Evolutionary conservation across 1,139 yeast species (phyloP), one percentile per base, ranked within the genome.

Genomic region (Hyphopichia wangnamkhiaoensis): DNA sequence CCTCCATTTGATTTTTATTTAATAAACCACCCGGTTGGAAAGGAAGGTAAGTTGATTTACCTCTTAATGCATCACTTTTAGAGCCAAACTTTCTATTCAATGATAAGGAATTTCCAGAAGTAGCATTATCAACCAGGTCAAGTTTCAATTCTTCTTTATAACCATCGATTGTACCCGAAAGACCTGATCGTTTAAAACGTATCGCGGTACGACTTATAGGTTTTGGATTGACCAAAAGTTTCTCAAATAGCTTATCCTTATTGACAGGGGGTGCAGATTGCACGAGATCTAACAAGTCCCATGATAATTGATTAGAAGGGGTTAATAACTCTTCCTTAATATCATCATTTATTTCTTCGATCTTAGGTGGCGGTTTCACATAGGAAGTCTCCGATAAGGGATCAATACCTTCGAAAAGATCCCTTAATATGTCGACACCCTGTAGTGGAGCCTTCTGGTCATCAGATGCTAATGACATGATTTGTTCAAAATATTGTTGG

Each of bases 11-110:
- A 12, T 53, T 47, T 35, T 58, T 63, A 29, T 65, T 66, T 47
- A 80, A 62, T 14, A 88, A 59, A 2, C 98, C 98, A 48, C 98
- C 98, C 0, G 98, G 98, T 39, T 86, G 84, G 58, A 94, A 93
- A 0, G 99, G 98, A 53, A 93, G 65, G 53, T 78, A 87, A 17
- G 82, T 77, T 0, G 95, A 76, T 6, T 81, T 73, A 0, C 98
- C 98, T 35, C 76, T 69, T 2, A 88, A 66, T 2, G 82, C 68
- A 38, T 82, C 85, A 20, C 74, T 69, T 47, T 80, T 81, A 3
- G 84, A 72, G 6, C 82, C 79, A 47, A 82, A 79, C 43, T 82
- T 77, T 48, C 98, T 74, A 32, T 75, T 81, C 42, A 90, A 59
- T 2, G 95, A 82, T 38, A 90, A 65, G 0, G 96, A 86, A 47